Conservation (phyloP, 2,329 filamentous ascomycete species). For the Alternaria brassicae region DNA sequence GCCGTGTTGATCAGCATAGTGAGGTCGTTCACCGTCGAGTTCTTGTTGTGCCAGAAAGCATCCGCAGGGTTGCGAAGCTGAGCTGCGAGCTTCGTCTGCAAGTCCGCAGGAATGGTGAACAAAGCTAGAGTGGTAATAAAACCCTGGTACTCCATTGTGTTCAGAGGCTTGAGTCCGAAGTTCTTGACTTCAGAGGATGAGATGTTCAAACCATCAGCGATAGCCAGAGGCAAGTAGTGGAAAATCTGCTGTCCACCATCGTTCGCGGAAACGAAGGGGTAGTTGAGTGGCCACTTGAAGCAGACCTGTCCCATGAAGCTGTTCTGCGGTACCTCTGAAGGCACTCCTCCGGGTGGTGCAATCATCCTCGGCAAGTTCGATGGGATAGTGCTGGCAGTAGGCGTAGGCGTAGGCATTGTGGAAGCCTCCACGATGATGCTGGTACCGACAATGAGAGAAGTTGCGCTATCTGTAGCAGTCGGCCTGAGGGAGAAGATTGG, state of each 20-base stretch:
- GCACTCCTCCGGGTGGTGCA: conserved; percentile 68
- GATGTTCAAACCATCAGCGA: conserved; percentile 68
- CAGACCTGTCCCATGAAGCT: conserved; percentile 81
- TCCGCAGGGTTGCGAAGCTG: conserved; percentile 76
- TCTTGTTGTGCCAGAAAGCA: conserved; percentile 74
- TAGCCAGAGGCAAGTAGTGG: conserved; percentile 73
- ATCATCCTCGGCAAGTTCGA: conserved; percentile 76
- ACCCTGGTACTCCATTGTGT: conserved; percentile 71
- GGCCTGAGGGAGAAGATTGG: conserved; percentile 53
- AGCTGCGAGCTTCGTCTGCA: conserved; percentile 65
- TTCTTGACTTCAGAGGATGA: conserved; percentile 65
- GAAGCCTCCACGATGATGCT: conserved; percentile 67
- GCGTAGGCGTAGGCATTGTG: conserved; percentile 53
- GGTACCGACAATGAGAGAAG: conserved; percentile 62
- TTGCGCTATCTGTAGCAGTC: conserved; percentile 57
- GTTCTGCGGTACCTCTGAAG: conserved; percentile 63
- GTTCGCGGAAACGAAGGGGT: conserved; percentile 76
- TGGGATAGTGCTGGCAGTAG: conserved; percentile 63
- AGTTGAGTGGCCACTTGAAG: conserved; percentile 82
- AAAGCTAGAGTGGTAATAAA: conserved; percentile 82
- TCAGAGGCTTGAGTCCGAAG: conserved; percentile 75
- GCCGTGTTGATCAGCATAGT: conserved; percentile 84
- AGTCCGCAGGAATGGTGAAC: conserved; percentile 56
- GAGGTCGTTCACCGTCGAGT: conserved; percentile 71
- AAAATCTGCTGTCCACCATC: conserved; percentile 87